phyloP scores from a whole-genome alignment of 2,329 filamentous ascomycete genomes.

The Xylaria sp. region DNA sequence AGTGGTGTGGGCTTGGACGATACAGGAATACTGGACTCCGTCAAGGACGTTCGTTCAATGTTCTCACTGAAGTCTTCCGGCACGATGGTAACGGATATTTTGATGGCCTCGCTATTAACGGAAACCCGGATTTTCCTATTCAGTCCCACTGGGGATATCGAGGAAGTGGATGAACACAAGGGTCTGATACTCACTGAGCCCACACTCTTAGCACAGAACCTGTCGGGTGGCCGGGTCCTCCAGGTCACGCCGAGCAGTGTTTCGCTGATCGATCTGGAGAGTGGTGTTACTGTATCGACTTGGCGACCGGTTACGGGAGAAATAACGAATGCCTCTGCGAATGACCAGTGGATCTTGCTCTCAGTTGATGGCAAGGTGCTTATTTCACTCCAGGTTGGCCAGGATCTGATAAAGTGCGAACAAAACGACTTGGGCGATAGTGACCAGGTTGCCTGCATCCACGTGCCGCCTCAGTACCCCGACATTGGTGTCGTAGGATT shows the following conservation, averaged over 20 bases:
- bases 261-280: slow-evolving; percentile 56
- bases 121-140: slow-evolving; percentile 84
- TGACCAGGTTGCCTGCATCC: slow-evolving; percentile 81
- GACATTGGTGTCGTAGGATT: slow-evolving; percentile 76
- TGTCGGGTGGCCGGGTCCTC: slow-evolving; percentile 59
- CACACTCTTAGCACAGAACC: slow-evolving; percentile 66
- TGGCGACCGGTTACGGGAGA: slow-evolving; percentile 52
- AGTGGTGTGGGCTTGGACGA: slow-evolving; percentile 93
- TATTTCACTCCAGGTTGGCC: slow-evolving; percentile 59
- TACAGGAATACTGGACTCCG: slow-evolving; percentile 72
- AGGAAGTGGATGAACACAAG: slow-evolving; percentile 74
- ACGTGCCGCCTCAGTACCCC: slow-evolving; percentile 59
- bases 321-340: slow-evolving; percentile 76
- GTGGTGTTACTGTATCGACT: slow-evolving; percentile 47
- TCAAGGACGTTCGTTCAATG: slow-evolving; percentile 66
- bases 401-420: slow-evolving; percentile 52
- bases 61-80: slow-evolving; percentile 59
- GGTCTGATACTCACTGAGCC: slow-evolving; percentile 64
- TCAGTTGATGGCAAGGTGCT: slow-evolving; percentile 71
- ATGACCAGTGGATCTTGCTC: slow-evolving; percentile 62
- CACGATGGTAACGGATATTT: slow-evolving; percentile 55
- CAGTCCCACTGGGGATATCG: slow-evolving; percentile 66
- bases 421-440: slow-evolving; percentile 57
- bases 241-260: slow-evolving; percentile 68
- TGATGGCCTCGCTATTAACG: slow-evolving; percentile 74